Evolutionary conservation across 148 eudicot species (phyloP).

Genomic region (Cornus controversa): DNA sequence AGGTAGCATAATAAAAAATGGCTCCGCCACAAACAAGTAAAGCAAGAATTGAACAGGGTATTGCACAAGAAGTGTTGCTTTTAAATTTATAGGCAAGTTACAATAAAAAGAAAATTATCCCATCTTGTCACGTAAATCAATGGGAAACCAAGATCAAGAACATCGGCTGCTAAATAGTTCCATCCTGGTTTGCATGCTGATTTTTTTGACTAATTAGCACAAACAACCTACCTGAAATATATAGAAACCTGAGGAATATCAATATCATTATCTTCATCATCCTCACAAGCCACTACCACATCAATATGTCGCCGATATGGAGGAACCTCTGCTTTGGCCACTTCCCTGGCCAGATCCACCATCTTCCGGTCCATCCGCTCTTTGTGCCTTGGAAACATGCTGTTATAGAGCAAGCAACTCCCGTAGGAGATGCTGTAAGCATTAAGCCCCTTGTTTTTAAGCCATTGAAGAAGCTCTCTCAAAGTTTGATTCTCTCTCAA

Average conservation of each 20-base stretch:
- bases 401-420: constrained; percentile 63
- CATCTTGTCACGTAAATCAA: not conserved
- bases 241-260: constrained; percentile 59
- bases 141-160: not conserved
- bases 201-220: constrained; percentile 1
- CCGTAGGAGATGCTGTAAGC: constrained; percentile 76
- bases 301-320: constrained; percentile 47
- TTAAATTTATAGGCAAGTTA: not conserved
- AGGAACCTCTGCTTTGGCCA: constrained; percentile 54
- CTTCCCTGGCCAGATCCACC: constrained; percentile 48
- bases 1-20: not conserved
- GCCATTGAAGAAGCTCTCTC: constrained; percentile 66
- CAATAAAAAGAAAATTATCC: not conserved
- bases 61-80: not conserved
- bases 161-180: not conserved
- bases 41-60: not conserved
- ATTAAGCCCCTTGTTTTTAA: constrained; percentile 46
- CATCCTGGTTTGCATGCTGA: not conserved
- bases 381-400: constrained; percentile 52
- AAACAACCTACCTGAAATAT: constrained; percentile 38
- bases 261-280: constrained; percentile 52
- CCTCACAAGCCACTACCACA: constrained; percentile 58
- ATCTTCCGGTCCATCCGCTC: constrained; percentile 56
- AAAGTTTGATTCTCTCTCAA: constrained; percentile 46
- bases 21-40: not conserved